A percentile compares a stretch with the other conserved stretches of the same genome.
These are phyloP conservation scores for Suillus cothurnatus DNA, from an alignment of 768 basidiomycete species.

Conservation along the genomic window DNA sequence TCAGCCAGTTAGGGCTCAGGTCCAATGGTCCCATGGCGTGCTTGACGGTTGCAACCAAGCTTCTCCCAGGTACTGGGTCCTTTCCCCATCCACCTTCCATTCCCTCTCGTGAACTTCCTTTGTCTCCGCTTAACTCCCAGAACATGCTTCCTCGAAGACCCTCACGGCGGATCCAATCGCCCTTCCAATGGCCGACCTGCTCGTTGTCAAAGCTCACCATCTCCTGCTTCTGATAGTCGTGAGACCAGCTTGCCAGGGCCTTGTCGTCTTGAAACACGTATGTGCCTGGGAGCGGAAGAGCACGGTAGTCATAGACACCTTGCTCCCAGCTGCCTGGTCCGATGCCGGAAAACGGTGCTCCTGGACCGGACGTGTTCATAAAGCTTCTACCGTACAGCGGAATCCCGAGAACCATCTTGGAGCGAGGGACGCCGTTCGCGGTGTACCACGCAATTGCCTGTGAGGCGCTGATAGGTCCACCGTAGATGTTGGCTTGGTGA, in stretches of 20 bases:
- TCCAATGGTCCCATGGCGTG: conserved; percentile 80
- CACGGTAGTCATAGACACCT: conserved; percentile 92
- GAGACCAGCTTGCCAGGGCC: conserved; percentile 79
- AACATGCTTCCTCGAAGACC: conserved; percentile 92
- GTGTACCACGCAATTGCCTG: conserved; percentile 73
- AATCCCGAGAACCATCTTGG: conserved; percentile 88
- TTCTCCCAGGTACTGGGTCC: conserved; percentile 66
- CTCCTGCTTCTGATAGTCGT: conserved; percentile 72
- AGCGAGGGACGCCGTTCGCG: conserved; percentile 65
- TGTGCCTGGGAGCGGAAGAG: conserved; percentile 76
- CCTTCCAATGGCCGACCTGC: conserved; percentile 70
- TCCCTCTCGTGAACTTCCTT: conserved; percentile 62
- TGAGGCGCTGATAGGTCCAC: conserved; percentile 62
- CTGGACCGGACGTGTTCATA: conserved; percentile 81
- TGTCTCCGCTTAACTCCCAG: conserved; percentile 92
- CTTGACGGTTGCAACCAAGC: conserved; percentile 75
- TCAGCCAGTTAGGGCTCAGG: conserved; percentile 76
- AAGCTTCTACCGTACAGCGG: conserved; percentile 96
- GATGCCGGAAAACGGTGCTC: conserved; percentile 74
- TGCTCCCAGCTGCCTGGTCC: conserved; percentile 92
- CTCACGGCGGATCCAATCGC: conserved; percentile 74
- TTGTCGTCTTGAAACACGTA: conserved; percentile 65
- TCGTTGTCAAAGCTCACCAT: conserved; percentile 85
- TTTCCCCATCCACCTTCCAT: conserved; percentile 80
- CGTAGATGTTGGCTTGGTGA: conserved; percentile 87